Evolutionary conservation across 768 basidiomycete genomes (phyloP), one percentile per base, ranked within the genome.

Genomic region (Kwoniella pini): DNA sequence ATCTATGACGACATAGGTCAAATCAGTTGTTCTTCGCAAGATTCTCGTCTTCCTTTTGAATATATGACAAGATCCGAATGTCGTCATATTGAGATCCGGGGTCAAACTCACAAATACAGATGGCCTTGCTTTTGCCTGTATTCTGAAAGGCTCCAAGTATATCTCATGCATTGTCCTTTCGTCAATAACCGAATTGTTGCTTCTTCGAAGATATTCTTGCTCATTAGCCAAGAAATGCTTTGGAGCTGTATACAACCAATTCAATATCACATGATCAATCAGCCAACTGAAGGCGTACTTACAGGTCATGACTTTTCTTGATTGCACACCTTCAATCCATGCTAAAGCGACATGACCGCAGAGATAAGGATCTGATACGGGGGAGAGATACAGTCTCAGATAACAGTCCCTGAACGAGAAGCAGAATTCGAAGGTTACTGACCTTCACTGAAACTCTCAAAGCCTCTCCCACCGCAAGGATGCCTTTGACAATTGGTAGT

Each of bases 401-500:
- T 36, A 15, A 7, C 7, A 15, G 33, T 27, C 26, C 33, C 33
- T 36, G 33, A 36, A 7, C 33, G 33, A 36, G 15, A 36, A 15
- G 33, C 7, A 36, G 33, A 6, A 10, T 9, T 6, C 26, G 48
- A 21, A 15, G 28, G 27, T 13, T 15, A 62, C 54, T 52, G 21
- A 61, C 62, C 65, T 46, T 74, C 72, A 15, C 60, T 57, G 55
- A 67, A 57, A 46, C 28, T 44, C 45, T 51, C 67, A 24, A 62
- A 74, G 79, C 63, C 74, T 85, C 88, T 28, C 7, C 79, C 79
- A 9, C 78, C 77, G 19, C 69, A 65, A 10, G 77, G 79, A 4
- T 65, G 68, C 5, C 90, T 83, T 77, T 90, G 90, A 54, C 89
- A 90, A 72, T 92, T 91, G 73, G 87, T 88, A 0, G 90, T 91